These are phyloP conservation scores for Flaveria linearis DNA, from an alignment of 129 eudicot genomes.

Conservation along the genomic window DNA sequence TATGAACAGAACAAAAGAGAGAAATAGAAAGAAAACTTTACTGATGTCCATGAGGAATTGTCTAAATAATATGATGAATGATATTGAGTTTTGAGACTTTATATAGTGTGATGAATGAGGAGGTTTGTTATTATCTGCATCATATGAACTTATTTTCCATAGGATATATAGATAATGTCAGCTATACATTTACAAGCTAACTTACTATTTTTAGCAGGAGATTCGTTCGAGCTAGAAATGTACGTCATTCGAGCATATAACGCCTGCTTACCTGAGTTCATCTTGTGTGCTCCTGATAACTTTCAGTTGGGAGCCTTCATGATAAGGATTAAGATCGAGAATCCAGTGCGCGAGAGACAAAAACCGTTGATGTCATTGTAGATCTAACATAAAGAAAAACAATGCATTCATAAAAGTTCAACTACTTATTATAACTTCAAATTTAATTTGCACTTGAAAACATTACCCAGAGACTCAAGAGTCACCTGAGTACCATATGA, in stretches of 20 bases:
- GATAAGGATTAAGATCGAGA: constrained; percentile 31
- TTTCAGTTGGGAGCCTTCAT: constrained; percentile 31
- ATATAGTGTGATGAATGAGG: constrained; percentile 28
- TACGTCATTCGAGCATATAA: constrained; percentile 17
- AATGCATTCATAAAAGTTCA: constrained; percentile 1
- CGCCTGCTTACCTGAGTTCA: constrained; percentile 34
- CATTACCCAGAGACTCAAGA: no score
- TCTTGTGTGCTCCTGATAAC: constrained; percentile 36
- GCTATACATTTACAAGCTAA: constrained; percentile 20
- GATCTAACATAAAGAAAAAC: constrained; percentile 16
- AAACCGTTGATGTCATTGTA: constrained; percentile 6
- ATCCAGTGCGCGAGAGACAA: not conserved
- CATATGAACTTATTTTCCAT: constrained; percentile 24
- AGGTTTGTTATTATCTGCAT: constrained; percentile 34
- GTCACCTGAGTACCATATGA: not conserved
- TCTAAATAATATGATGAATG: constrained; percentile 18
- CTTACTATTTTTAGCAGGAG: constrained; percentile 46
- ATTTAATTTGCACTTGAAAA: no score
- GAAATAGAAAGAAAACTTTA: constrained; percentile 39
- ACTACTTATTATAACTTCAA: not conserved
- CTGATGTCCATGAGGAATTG: constrained; percentile 34
- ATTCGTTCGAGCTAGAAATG: constrained; percentile 28
- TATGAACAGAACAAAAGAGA: constrained; percentile 41
- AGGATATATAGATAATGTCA: constrained; percentile 40
- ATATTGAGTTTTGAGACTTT: not conserved